Conservation (phyloP, 129 eudicot species). For the Flaveria trinervia region DNA sequence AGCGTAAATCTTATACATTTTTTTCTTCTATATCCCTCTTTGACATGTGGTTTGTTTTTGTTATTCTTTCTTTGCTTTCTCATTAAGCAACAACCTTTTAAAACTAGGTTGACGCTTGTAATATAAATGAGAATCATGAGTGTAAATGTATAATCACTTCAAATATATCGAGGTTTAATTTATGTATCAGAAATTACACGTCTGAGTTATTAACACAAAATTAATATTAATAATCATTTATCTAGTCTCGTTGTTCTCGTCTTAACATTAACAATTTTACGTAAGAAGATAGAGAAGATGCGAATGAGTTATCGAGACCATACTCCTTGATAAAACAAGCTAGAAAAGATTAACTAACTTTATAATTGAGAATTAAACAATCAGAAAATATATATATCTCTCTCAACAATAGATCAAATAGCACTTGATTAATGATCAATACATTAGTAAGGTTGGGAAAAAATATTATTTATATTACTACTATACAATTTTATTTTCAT, state of each 20-base stretch:
- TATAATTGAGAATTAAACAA: neutral
- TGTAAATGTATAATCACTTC: neutral
- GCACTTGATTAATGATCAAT: neutral
- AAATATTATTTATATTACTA: neutral
- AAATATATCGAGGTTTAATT: neutral
- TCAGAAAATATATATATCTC: neutral
- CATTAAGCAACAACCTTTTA: neutral
- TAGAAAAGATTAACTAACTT: too few species aligned
- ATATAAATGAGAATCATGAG: neutral
- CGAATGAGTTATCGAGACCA: too few species aligned
- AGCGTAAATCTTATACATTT: neutral
- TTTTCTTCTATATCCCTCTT: neutral
- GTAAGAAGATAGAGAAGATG: too few species aligned
- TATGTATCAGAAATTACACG: too few species aligned
- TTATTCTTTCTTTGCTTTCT: neutral
- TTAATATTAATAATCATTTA: too few species aligned
- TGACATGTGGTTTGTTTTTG: neutral
- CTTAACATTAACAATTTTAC: too few species aligned
- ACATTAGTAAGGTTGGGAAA: neutral
- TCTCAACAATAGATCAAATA: neutral
- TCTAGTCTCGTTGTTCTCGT: too few species aligned
- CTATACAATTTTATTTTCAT: slow-evolving; percentile 23
- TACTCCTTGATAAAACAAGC: too few species aligned
- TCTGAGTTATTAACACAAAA: too few species aligned
- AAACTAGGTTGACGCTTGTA: neutral